Conservation (phyloP, 73 alveolate genomes). For the Tetrahymena borealis region DNA sequence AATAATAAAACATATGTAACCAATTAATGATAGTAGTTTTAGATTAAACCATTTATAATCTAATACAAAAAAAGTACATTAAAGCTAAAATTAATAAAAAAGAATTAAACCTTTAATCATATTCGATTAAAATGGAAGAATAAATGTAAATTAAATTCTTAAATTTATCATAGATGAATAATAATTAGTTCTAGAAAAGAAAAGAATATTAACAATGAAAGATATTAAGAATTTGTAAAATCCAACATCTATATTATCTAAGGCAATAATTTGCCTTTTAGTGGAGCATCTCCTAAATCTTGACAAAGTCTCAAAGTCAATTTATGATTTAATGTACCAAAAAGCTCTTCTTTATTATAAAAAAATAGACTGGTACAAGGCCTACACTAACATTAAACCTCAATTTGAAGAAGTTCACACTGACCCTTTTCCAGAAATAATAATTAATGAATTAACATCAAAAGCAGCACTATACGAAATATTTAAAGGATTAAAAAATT, state of each 20-base stretch:
- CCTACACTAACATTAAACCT: neutral
- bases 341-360: neutral
- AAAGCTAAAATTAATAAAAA: too few relatives aligned
- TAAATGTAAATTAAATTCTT: too few relatives aligned
- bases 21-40: too few relatives aligned
- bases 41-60: too few relatives aligned
- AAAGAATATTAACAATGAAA: neutral
- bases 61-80: neutral
- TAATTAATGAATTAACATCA: neutral
- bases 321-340: neutral
- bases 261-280: neutral
- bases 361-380: neutral
- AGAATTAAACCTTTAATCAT: neutral
- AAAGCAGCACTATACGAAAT: neutral
- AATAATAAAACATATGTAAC: too few relatives aligned
- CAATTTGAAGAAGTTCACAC: neutral
- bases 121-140: neutral
- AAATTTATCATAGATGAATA: neutral
- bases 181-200: neutral
- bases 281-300: neutral
- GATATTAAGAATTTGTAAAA: neutral
- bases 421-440: neutral
- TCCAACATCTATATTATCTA: neutral
- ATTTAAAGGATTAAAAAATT: too few relatives aligned
- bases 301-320: neutral